These are phyloP conservation scores for Akanthomyces dipterigenus DNA, from an alignment of 2,329 filamentous ascomycete genomes.

Conservation along the genomic window DNA sequence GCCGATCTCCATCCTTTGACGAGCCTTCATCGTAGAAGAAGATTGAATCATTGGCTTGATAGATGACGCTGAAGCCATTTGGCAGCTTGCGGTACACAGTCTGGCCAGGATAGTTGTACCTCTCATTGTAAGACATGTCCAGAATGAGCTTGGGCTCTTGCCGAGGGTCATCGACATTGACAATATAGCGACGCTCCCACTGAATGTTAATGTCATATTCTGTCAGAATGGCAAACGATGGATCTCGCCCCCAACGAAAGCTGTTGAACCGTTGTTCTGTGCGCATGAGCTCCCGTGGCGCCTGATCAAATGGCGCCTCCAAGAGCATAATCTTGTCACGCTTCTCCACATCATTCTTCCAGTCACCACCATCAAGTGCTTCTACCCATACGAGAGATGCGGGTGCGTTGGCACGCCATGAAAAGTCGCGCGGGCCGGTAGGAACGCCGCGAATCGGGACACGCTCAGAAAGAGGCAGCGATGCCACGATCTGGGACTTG, in stretches of 20 bases:
- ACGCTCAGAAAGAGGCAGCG: not conserved
- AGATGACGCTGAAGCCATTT: not conserved
- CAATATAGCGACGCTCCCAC: conserved; percentile 8
- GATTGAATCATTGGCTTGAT: not conserved
- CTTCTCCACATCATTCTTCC: not conserved
- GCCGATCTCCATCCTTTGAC: conserved; percentile 2
- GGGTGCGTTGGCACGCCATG: conserved; percentile 3
- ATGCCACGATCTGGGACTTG: not conserved
- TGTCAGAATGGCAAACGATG: not conserved
- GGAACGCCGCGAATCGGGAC: conserved; percentile 2
- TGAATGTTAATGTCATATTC: not conserved
- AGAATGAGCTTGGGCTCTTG: not conserved
- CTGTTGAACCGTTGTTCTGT: not conserved
- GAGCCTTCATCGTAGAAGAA: not conserved
- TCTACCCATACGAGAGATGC: not conserved
- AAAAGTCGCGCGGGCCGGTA: not conserved
- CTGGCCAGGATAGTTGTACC: conserved; percentile 4
- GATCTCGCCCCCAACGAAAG: not conserved
- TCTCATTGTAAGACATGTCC: conserved; percentile 2
- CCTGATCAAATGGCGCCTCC: conserved; percentile 2
- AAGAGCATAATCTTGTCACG: conserved; percentile 9
- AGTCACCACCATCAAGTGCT: conserved; percentile 4
- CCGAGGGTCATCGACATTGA: conserved; percentile 1
- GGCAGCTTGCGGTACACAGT: not conserved
- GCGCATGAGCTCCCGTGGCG: not conserved